Base-by-base conservation (phyloP, 495 filamentous ascomycete genomes). In the Aspergillus carlsbadensis region DNA sequence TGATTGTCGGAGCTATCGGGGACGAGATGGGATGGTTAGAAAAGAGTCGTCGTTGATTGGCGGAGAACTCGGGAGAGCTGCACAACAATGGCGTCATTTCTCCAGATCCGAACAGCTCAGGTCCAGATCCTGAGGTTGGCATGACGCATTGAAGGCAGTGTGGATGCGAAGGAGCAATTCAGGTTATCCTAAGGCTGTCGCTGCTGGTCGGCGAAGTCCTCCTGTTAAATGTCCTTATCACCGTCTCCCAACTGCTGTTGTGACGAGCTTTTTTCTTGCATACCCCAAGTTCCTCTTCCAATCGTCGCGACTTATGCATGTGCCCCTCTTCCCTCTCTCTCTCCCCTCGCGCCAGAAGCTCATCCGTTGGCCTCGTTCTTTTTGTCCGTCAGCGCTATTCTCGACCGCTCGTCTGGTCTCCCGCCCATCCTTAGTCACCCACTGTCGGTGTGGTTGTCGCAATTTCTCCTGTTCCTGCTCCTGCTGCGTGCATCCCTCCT, bases 361-460 rank as follows among this genome's bases (percentile, higher is more conserved):
- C 55, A 33, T 56, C 42, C 44, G 21, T 48, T 36, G 33, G 40
- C 45, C 22, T 41, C 29, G 50, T 51, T 13, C 54, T 35, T 35
- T 40, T 58, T 59, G 53, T 51, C 56, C 26, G 37, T 47, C 33
- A 39, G 33, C 46, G 21, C 43, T 45, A 29, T 33, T 41, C 18
- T 45, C 52, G 15, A 26, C 6, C 41, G 34, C 44, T 34, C 33
- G 26, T 50, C 40, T 24, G 33, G 34, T 20, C 35, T 54, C 37
- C 14, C 29, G 39, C 42, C 52, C 60, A 34, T 61, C 59, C 47
- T 15, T 22, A 39, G 20, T 31, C 40, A 20, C 50, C 18, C 41
- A 39, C 37, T 66, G 59, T 63, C 57, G 58, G n/a, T 68, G 65
- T 60, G 62, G 60, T 35, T 65, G 62, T 57, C 63, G 60, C 37